These are phyloP conservation scores for Sporobolomyces pararoseus DNA, from an alignment of 768 basidiomycete species.

Conservation along the genomic window DNA sequence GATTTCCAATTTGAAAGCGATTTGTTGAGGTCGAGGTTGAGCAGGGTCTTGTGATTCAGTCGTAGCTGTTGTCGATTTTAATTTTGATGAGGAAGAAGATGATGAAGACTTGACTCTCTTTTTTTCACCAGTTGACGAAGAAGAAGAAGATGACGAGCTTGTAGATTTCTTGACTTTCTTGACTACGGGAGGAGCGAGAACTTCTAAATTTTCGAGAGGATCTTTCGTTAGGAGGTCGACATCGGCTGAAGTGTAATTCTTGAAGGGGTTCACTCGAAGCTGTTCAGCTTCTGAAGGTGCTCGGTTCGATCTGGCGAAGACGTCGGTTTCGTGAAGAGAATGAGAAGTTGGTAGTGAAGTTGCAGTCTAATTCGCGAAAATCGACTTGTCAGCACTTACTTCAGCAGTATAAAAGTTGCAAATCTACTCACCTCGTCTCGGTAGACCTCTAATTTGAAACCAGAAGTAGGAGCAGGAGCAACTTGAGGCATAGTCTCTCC, in stretches of 20 bases:
- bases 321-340: slow-evolving; percentile 9
- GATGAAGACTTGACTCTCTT: background rate
- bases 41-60: background rate
- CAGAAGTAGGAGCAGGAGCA: slow-evolving; percentile 42
- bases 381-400: background rate
- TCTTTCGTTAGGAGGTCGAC: slow-evolving; percentile 38
- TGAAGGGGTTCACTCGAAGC: slow-evolving; percentile 52
- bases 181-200: slow-evolving; percentile 38
- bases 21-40: slow-evolving; percentile 27
- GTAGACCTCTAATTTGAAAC: slow-evolving; percentile 53
- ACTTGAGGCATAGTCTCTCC: slow-evolving; percentile 52
- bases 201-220: slow-evolving; percentile 28
- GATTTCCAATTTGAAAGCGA: slow-evolving; percentile 53
- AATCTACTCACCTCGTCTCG: slow-evolving; percentile 50
- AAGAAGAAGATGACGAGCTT: background rate
- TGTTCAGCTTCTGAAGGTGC: slow-evolving; percentile 50
- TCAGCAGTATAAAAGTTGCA: no score
- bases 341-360: background rate
- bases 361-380: slow-evolving; percentile 19
- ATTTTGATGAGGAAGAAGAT: slow-evolving; percentile 6
- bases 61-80: background rate
- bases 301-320: slow-evolving; percentile 39
- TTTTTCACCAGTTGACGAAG: background rate
- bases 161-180: background rate
- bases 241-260: slow-evolving; percentile 47